Conservation (phyloP, 352 stramenopile species). For the Blastocystis sp. region DNA sequence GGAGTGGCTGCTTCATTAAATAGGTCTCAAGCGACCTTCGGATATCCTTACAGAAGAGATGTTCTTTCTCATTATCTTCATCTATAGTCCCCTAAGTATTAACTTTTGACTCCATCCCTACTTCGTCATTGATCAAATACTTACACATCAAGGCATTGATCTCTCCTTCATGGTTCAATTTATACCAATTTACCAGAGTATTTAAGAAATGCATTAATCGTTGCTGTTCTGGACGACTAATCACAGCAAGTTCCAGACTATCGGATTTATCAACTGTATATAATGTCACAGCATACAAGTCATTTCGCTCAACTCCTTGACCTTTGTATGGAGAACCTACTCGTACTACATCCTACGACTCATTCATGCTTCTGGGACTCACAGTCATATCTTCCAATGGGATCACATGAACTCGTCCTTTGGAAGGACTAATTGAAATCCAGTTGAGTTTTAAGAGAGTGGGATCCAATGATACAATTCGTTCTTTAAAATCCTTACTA, state of each 20-base stretch:
- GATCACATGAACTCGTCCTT: background rate
- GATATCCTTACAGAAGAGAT: background rate
- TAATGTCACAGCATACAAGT: constrained; percentile 12
- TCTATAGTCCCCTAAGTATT: background rate
- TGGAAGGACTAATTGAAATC: background rate
- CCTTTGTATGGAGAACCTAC: background rate
- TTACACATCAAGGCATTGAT: background rate
- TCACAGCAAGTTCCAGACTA: background rate
- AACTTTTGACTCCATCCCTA: background rate
- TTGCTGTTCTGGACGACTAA: background rate
- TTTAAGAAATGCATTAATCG: constrained; percentile 45
- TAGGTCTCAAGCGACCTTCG: background rate
- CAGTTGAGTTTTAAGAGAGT: constrained; percentile 2
- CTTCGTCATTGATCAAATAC: background rate
- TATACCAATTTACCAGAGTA: constrained; percentile 13
- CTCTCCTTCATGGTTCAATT: background rate
- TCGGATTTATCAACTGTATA: background rate
- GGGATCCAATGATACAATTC: constrained; percentile 4
- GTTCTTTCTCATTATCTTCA: background rate
- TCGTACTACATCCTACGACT: background rate
- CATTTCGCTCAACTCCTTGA: background rate
- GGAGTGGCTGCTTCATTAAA: background rate
- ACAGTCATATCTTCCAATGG: constrained; percentile 25
- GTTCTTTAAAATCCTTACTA: constrained; percentile 46
- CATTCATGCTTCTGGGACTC: too few species aligned